Evolutionary conservation across 2,329 filamentous ascomycete genomes (phyloP), one percentile per base, ranked within the genome.

Genomic region (Fusarium miscanthi): DNA sequence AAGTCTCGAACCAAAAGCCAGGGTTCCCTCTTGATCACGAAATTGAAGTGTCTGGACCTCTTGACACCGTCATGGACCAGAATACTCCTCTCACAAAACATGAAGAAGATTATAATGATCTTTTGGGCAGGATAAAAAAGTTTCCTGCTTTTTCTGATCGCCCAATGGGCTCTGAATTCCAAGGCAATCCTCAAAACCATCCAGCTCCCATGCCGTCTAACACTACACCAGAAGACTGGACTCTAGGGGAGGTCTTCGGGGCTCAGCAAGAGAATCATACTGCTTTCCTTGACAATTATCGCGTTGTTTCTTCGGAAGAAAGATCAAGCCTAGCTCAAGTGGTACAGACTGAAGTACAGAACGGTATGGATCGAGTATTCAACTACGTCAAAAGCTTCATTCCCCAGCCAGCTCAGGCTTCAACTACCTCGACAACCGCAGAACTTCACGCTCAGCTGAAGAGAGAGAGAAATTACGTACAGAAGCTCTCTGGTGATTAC

Each of bases 391-490:
- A 17, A 12, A 3, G 5, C 14, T 1, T 49, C 0, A 5, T 10
- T 2, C 0, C 4, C 7, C 46, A 31, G 16, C 12, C 61, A 11
- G 2, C 21, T 9, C 57, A 62, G 8, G 1, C 17, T 6, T 10
- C 57, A 25, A 5, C 4, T 25, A 6, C 14, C 0, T 7, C 4
- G 3, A n/a, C 40, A 4, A 3, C 33, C 6, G 10, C 27, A 8
- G 12, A 16, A 2, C 49, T 63, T 12, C 33, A 5, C 3, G 9
- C 3, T 5, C 17, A 56, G 25, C 12, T 56, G 4, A 16, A n/a
- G 6, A 2, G 0, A 0, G 42, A 66, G n/a, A 37, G 25, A 3
- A 7, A 1, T 3, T n/a, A n/a, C 16, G 4, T 0, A 19, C 8
- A 56, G 35, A 38, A 40, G 1, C 42, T 70, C 30, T 4, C 6